phyloP scores from a whole-genome alignment of 345 rosid species.

The Turritis glabra region DNA sequence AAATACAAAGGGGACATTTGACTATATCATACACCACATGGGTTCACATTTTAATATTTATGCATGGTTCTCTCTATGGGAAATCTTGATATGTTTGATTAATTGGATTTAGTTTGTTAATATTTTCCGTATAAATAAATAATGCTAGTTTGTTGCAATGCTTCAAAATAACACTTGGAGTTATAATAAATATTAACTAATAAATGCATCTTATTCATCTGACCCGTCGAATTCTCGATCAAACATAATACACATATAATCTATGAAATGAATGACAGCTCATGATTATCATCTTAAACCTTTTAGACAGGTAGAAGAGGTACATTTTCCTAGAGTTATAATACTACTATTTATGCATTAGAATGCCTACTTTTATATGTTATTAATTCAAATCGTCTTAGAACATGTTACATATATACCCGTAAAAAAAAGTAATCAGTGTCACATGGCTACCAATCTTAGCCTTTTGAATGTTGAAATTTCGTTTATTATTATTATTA shows the following conservation, averaged over 20 bases:
- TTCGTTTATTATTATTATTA: not conserved
- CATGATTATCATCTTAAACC: slow-evolving; percentile 13
- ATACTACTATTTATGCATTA: not conserved
- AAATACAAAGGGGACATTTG: slow-evolving; percentile 16
- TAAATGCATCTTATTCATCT: not conserved
- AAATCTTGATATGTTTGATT: not conserved
- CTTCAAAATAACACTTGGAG: not conserved
- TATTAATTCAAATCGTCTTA: slow-evolving; percentile 11
- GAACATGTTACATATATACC: slow-evolving; percentile 28
- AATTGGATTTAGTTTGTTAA: not conserved
- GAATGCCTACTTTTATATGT: slow-evolving; percentile 18
- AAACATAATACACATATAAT: not conserved
- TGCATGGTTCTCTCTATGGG: slow-evolving; percentile 5
- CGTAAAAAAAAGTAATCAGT: slow-evolving; percentile 21
- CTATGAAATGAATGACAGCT: not conserved
- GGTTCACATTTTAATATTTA: not conserved
- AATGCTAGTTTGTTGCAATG: no score
- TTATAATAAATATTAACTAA: not conserved
- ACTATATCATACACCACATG: slow-evolving; percentile 28
- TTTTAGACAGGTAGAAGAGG: not conserved
- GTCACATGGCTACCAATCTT: slow-evolving; percentile 30
- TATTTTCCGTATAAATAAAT: not conserved
- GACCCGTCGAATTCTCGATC: not conserved
- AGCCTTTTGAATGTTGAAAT: slow-evolving; percentile 14
- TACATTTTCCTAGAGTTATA: not conserved